Evolutionary conservation across 805 yeast genomes (phyloP).

Genomic region (Candida pseudoglaebosa): DNA sequence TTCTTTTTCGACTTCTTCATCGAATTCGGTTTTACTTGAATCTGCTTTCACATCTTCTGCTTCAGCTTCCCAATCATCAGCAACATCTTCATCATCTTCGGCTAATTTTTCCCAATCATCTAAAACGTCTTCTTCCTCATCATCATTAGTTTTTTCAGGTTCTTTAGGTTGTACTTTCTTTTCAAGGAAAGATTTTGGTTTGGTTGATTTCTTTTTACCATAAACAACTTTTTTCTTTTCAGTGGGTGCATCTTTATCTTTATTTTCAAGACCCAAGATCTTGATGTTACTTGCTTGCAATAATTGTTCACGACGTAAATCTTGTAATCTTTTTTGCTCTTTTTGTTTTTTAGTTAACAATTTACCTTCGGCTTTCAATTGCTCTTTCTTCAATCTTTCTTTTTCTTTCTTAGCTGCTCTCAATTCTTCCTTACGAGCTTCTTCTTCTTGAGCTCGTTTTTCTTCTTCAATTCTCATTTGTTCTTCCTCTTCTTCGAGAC

Average conservation of each 20-base stretch:
- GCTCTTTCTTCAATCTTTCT: constrained; percentile 82
- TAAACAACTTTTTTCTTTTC: constrained; percentile 64
- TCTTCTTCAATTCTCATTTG: constrained; percentile 48
- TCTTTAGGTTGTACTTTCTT: constrained; percentile 19
- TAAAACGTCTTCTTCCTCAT: constrained; percentile 52
- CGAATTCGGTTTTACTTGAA: constrained; percentile 17
- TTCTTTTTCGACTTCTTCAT: constrained; percentile 24
- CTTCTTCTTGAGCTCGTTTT: constrained; percentile 53
- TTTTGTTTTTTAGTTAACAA: constrained; percentile 90
- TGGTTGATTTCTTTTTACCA: constrained; percentile 62
- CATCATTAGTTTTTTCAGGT: constrained; percentile 19
- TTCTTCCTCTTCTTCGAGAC: constrained; percentile 67
- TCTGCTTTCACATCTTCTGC: constrained; percentile 25
- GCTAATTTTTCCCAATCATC: constrained; percentile 88
- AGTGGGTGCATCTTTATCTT: constrained; percentile 19
- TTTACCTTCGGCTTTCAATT: constrained; percentile 94
- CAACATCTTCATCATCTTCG: constrained; percentile 52
- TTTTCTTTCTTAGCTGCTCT: constrained; percentile 73
- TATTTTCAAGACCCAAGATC: constrained; percentile 65
- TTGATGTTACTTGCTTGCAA: constrained; percentile 67
- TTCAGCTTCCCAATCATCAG: constrained; percentile 50
- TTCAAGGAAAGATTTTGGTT: constrained; percentile 35
- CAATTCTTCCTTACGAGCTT: constrained; percentile 57
- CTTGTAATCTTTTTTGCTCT: constrained; percentile 81
- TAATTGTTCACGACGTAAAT: constrained; percentile 84